Evolutionary conservation across 2,329 filamentous ascomycete species (phyloP), one percentile per base, ranked within the genome.

Genomic region (Fusarium abutilonis): DNA sequence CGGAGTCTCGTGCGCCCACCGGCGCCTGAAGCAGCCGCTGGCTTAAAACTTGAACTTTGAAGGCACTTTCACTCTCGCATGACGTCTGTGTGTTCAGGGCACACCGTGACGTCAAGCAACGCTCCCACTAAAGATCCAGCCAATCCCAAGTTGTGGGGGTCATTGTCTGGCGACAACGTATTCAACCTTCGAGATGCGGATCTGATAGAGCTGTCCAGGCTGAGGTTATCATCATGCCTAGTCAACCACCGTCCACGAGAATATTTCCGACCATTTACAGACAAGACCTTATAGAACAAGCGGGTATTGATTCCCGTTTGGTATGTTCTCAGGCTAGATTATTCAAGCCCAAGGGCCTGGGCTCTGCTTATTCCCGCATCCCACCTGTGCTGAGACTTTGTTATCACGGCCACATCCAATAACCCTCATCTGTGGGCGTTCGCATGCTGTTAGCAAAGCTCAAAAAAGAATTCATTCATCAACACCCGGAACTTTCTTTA

Each of bases 81-180:
- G 68, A 70, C 68, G 68, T 70, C 60, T 66, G 49, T 55, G 45
- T 63, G 57, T 49, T 50, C 39, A 50, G 36, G 38, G 55, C 47
- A 52, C 34, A 15, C 47, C 29, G 41, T 70, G 68, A 71, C 71
- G 71, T 73, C 71, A 66, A 68, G 64, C 56, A 69, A 61, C 61
- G 60, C 53, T 4, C 23, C 8, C 23, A 26, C 23, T 26, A 26
- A 26, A 26, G 59, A 72, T 26, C 70, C 56, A 60, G 58, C 67
- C 70, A 66, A 72, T 72, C 71, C 39, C 62, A 66, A 52, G 61
- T 60, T 71, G 61, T 69, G 70, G 64, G 69, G 50, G 58, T 56
- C 61, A 31, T 26, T 26, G 23, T 26, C 62, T 66, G 47, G 55
- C 58, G 60, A 70, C 70, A 64, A 70, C 69, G 66, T 72, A 70